These are phyloP conservation scores for Eimeria necatrix DNA, from an alignment of 169 alveolate species.

Conservation along the genomic window DNA sequence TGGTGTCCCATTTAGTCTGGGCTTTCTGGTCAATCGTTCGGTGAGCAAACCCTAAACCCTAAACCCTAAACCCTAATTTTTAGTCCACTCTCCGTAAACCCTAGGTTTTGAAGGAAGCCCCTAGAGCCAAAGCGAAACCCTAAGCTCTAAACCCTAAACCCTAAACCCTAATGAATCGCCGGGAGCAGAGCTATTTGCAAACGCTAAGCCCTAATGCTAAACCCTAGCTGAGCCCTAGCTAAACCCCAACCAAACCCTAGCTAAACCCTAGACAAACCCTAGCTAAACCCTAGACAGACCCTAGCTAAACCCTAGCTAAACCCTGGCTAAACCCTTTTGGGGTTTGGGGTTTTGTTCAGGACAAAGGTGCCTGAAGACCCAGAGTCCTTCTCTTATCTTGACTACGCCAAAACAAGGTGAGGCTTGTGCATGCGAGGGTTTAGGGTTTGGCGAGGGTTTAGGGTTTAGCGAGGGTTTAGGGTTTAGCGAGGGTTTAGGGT, in stretches of 20 bases:
- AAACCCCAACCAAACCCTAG: too few species aligned
- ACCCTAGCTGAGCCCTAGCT: not conserved
- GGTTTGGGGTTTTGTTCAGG: not conserved
- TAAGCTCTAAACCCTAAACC: not conserved
- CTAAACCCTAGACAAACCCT: too few species aligned
- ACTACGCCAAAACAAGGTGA: constrained; percentile 12
- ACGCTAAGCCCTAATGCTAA: too few species aligned
- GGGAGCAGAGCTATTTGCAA: too few species aligned
- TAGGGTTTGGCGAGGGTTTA: too few species aligned
- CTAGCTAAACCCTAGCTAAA: not conserved
- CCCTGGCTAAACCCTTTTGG: not conserved
- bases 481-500: too few species aligned
- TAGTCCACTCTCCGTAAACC: not conserved
- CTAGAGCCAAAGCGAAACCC: too few species aligned
- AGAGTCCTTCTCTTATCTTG: not conserved
- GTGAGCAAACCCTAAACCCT: not conserved
- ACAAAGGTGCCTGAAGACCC: not conserved
- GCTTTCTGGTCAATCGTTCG: constrained; percentile 27
- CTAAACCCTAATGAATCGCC: not conserved
- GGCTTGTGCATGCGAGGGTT: too few species aligned
- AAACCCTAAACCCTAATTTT: not conserved
- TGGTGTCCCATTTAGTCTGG: not conserved
- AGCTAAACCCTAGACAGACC: too few species aligned
- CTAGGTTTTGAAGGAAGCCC: not conserved
- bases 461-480: too few species aligned